phyloP scores from a whole-genome alignment of 163 green algal genomes.

The Chlamydomonas reinhardtii region DNA sequence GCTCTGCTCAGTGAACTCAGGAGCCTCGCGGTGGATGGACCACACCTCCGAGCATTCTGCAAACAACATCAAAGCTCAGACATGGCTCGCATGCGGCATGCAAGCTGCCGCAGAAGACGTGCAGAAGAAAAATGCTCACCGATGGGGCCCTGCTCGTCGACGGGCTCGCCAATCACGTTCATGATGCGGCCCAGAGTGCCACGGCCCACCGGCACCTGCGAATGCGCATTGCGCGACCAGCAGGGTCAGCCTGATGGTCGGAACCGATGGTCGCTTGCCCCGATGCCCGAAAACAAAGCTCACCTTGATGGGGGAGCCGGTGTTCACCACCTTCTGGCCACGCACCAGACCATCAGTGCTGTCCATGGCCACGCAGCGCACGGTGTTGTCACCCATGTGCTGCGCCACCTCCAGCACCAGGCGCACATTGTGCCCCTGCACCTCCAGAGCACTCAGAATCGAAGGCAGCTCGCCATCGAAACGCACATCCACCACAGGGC shows the following conservation, averaged over 20 bases:
- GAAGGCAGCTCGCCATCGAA: slow-evolving; percentile 96
- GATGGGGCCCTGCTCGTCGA: slow-evolving; percentile 98
- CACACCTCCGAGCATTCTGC: slow-evolving; percentile 85
- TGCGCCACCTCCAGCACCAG: slow-evolving; percentile 99
- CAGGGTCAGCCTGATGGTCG: background rate
- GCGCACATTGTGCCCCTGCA: slow-evolving; percentile 90
- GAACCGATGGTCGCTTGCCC: background rate
- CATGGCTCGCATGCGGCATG: background rate
- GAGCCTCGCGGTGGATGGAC: slow-evolving; percentile 98
- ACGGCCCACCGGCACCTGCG: slow-evolving; percentile 95
- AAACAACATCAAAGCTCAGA: background rate
- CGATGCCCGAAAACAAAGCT: background rate
- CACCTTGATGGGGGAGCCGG: slow-evolving; percentile 94
- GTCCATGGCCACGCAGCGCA: slow-evolving; percentile 99
- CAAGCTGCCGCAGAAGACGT: background rate
- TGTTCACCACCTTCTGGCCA: slow-evolving; percentile 95
- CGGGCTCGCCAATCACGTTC: slow-evolving; percentile 99
- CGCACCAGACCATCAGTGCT: slow-evolving; percentile 96
- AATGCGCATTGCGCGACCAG: background rate
- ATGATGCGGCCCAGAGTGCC: slow-evolving; percentile 99
- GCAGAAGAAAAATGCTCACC: slow-evolving; percentile 68
- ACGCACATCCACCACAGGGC: slow-evolving; percentile 98
- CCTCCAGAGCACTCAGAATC: slow-evolving; percentile 95
- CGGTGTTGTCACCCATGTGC: slow-evolving; percentile 98
- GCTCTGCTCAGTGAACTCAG: slow-evolving; percentile 95